Conservation (phyloP, 768 basidiomycete species). For the Suillus decipiens region DNA sequence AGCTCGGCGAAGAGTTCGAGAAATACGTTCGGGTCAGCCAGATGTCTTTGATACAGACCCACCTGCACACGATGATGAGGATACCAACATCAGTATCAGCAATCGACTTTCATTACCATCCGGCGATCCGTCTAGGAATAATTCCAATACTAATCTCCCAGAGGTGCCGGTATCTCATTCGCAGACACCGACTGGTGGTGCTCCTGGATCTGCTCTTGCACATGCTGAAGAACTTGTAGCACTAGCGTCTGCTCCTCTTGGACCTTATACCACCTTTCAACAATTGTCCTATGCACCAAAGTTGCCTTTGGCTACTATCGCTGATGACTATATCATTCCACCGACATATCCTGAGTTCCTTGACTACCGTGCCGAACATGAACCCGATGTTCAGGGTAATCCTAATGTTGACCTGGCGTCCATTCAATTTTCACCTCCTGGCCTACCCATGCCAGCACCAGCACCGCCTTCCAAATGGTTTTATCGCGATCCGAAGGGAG, state of each 20-base stretch:
- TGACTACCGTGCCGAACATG: conserved; percentile 64
- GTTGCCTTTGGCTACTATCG: conserved; percentile 86
- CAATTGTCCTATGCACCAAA: conserved; percentile 84
- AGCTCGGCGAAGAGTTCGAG: conserved; percentile 77
- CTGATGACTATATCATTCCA: conserved; percentile 90
- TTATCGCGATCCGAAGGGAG: conserved; percentile 81
- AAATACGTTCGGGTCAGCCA: conserved; percentile 56
- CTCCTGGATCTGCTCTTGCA: conserved; percentile 38
- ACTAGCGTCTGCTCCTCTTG: conserved; percentile 69
- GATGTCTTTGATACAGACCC: conserved; percentile 45
- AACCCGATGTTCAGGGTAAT: conserved; percentile 52
- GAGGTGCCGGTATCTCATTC: conserved; percentile 15
- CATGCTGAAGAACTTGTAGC: conserved; percentile 69
- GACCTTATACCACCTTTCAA: conserved; percentile 90
- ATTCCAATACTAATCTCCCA: conserved; percentile 28
- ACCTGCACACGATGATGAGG: conserved; percentile 48
- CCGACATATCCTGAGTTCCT: conserved; percentile 85
- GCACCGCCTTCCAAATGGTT: conserved; percentile 75
- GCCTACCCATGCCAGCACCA: conserved; percentile 70
- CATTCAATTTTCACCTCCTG: conserved; percentile 77
- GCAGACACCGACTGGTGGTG: conserved; percentile 32
- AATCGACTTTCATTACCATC: conserved; percentile 56
- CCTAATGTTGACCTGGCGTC: conserved; percentile 50
- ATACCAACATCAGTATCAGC: conserved; percentile 59
- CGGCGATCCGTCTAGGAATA: conserved; percentile 31